Evolutionary conservation across 2,329 filamentous ascomycete genomes (phyloP), one percentile per base, ranked within the genome.

Genomic region (Alternaria triticimaculans): DNA sequence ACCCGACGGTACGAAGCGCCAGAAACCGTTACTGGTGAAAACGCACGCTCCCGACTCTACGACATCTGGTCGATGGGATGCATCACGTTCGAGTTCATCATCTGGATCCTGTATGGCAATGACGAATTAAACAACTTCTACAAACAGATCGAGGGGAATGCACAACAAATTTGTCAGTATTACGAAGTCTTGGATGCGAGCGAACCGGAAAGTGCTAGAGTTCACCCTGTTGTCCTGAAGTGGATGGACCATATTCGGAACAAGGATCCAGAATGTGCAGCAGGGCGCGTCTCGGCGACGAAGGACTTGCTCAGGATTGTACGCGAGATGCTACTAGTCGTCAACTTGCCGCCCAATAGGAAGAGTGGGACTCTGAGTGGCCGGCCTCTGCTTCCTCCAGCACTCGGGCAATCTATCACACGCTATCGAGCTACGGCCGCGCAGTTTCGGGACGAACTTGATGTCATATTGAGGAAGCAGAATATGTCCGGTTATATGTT

Each of bases 41-140:
- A 21, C 5, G 28, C 10, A 11, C 21, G 20, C 11, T 73, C 69
- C 9, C 71, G 72, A 0, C 58, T 67, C 0, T 73, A 67, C 28
- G 72, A 76, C 18, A 37, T 74, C 1, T 76, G 73, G 73, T 64
- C 71, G 0, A 69, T 76, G 66, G 74, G 74, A 7, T 76, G 74
- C 55, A 69, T 76, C n/a, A 66, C 53, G 6, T 53, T 76, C 1
- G 71, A 76, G 44, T 72, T 68, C 33, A 60, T 72, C 6, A 58
- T 75, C 1, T 76, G 73, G 74, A 14, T 76, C 0, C 25, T 76
- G 0, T 69, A 72, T 26, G 74, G 74, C 1, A 55, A 63, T 1
- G 45, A 69, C 2, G 55, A 56, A 3, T 23, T 63, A 3, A 28
- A 21, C 7, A 30, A 58, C 6, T 60, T 66, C 46, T 57, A 62